Base-by-base conservation (phyloP, 768 basidiomycete genomes). In the Termitomyces sp. region DNA sequence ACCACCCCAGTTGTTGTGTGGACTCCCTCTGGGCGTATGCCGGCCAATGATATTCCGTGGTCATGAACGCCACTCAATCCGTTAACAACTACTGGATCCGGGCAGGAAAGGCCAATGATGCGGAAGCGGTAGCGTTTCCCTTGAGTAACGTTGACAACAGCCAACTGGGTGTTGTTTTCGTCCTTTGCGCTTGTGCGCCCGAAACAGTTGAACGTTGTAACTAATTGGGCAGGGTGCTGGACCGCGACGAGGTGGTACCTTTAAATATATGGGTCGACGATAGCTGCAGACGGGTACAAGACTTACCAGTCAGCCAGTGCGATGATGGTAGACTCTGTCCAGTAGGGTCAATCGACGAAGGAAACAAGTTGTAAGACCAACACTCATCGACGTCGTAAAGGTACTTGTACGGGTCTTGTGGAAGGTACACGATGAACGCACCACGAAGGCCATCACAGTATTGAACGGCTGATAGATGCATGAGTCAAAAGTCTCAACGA, bases 21-120 rank as follows among this genome's bases (percentile, higher is more conserved):
- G 77, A 80, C 46, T 72, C 67, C 10, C 67, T 76, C 43, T 59
- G 37, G 31, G 46, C 56, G 3, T 60, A 52, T 22, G 32, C 55
- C 16, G 59, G 59, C 3, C 59, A 60, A 76, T 67, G 68, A 14
- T 70, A 69, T 52, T 71, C 69, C 7, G 66, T 68, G 36, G 69
- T 84, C 14, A 63, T 82, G 16, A 70, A 69, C 6, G 79, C 82
- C 10, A 67, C 79, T 60, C 74, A 83, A 56, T 59, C 75, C 0
- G 61, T 78, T 22, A 70, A 67, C 14, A 86, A 83, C 60, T 75
- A 2, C 74, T 68, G 64, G 81, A 80, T 37, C 65, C 67, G 63
- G 69, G 79, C 36, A 75, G 27, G 68, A 67, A 51, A 71, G 62
- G 41, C 68, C 68, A 43, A 76, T 59, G 6, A 76, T 53, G 18